Evolutionary conservation across 169 alveolate genomes (phyloP).

Genomic region (Eimeria mitis): DNA sequence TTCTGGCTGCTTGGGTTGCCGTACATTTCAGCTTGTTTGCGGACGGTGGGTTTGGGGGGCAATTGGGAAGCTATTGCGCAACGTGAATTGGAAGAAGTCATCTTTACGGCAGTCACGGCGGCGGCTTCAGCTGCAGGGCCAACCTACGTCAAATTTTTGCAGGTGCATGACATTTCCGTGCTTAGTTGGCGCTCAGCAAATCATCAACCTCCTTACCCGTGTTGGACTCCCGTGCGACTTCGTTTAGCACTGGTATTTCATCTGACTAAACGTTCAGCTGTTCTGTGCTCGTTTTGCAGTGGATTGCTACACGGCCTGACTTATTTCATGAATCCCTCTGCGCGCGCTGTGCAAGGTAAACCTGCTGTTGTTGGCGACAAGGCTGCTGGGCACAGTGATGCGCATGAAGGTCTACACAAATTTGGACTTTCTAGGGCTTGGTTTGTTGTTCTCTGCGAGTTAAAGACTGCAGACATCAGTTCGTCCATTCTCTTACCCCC

Average conservation of each 20-base stretch:
- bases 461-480: constrained; percentile 70
- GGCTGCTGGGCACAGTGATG: background rate
- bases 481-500: constrained; percentile 53
- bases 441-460: background rate
- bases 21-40: constrained; percentile 21
- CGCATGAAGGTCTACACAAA: background rate
- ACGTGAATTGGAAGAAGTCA: constrained; percentile 61
- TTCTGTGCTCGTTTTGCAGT: constrained; percentile 36
- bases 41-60: constrained; percentile 13
- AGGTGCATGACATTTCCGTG: background rate
- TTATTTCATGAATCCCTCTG: constrained; percentile 65
- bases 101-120: constrained; percentile 61
- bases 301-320: constrained; percentile 77
- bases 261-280: background rate
- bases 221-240: background rate
- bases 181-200: background rate
- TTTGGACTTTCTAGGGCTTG: background rate
- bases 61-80: constrained; percentile 51
- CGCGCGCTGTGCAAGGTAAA: constrained; percentile 72
- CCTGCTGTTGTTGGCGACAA: background rate
- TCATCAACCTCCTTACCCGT: background rate
- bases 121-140: constrained; percentile 75
- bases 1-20: constrained; percentile 56
- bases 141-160: constrained; percentile 41
- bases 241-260: background rate